Conservation (phyloP, 2,329 filamentous ascomycete species). For the Didymella arachidicola region DNA sequence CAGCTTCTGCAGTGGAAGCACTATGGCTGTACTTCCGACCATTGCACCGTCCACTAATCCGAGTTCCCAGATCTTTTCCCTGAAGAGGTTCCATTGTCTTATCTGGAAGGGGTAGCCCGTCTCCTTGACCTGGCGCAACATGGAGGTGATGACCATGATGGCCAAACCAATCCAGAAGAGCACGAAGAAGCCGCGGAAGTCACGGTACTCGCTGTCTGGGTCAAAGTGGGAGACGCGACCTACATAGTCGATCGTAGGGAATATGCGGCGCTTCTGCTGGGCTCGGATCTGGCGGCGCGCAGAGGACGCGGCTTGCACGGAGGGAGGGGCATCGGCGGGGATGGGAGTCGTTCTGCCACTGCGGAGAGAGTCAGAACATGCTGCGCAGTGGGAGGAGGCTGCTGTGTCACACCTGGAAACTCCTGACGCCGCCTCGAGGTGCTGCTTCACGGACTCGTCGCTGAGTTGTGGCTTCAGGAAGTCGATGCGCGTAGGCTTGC, state of each 20-base stretch:
- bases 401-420: slow-evolving; percentile 54
- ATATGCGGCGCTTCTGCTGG: slow-evolving; percentile 81
- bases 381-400: not conserved
- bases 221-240: slow-evolving; percentile 95
- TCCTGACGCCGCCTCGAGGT: slow-evolving; percentile 40
- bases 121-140: slow-evolving; percentile 91
- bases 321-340: slow-evolving; percentile 90
- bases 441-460: slow-evolving; percentile 39
- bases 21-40: slow-evolving; percentile 76
- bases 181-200: slow-evolving; percentile 97
- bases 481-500: slow-evolving; percentile 47
- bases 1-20: slow-evolving; percentile 75
- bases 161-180: slow-evolving; percentile 97
- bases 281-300: slow-evolving; percentile 84
- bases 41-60: slow-evolving; percentile 84
- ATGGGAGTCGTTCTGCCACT: slow-evolving; percentile 86
- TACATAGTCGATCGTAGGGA: slow-evolving; percentile 91
- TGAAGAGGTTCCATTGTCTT: slow-evolving; percentile 87
- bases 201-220: slow-evolving; percentile 85
- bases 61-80: slow-evolving; percentile 86
- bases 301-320: slow-evolving; percentile 82
- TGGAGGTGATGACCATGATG: slow-evolving; percentile 96
- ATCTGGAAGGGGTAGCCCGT: slow-evolving; percentile 86
- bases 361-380: slow-evolving; percentile 25
- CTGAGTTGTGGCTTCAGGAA: slow-evolving; percentile 46